phyloP scores from a whole-genome alignment of 176 grass and related monocot species.

The Metroxylon sagu region DNA sequence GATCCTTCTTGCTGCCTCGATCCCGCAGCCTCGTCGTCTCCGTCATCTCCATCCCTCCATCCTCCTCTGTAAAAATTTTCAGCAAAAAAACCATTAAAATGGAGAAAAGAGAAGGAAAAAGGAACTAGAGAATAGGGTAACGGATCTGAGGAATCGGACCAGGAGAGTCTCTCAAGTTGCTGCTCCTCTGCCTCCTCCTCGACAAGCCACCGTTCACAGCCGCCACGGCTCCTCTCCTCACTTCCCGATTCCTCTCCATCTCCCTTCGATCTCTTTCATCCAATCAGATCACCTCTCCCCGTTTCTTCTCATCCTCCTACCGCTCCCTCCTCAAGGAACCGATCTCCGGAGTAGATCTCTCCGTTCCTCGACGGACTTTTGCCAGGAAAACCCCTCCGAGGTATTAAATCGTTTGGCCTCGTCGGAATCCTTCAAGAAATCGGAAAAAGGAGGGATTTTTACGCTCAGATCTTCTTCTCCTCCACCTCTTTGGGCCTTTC shows the following conservation, averaged over 20 bases:
- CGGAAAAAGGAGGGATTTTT: background rate
- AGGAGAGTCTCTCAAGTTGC: conserved; percentile 2
- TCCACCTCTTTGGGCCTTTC: background rate
- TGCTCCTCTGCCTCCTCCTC: conserved; percentile 7
- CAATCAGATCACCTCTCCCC: background rate
- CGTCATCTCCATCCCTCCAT: conserved; percentile 11
- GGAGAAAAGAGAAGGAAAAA: background rate
- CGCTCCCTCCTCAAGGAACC: background rate
- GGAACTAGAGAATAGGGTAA: background rate
- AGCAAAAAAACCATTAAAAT: background rate
- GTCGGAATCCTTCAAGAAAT: background rate
- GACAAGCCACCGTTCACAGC: conserved; percentile 8
- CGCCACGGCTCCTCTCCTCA: conserved; percentile 2
- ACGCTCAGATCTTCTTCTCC: background rate
- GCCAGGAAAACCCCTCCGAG: background rate
- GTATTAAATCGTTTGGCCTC: background rate
- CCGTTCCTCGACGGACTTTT: background rate
- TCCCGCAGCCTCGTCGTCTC: conserved; percentile 8
- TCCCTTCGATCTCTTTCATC: conserved; percentile 6
- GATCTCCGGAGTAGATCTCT: background rate
- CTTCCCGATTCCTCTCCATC: conserved; percentile 8
- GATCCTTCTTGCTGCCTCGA: conserved; percentile 5
- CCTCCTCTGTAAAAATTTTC: background rate
- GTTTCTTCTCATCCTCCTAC: background rate
- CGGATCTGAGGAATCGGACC: conserved; percentile 1